Evolutionary conservation across 1,284 basidiomycete genomes (phyloP).

Genomic region (Ustilago xerochloae): DNA sequence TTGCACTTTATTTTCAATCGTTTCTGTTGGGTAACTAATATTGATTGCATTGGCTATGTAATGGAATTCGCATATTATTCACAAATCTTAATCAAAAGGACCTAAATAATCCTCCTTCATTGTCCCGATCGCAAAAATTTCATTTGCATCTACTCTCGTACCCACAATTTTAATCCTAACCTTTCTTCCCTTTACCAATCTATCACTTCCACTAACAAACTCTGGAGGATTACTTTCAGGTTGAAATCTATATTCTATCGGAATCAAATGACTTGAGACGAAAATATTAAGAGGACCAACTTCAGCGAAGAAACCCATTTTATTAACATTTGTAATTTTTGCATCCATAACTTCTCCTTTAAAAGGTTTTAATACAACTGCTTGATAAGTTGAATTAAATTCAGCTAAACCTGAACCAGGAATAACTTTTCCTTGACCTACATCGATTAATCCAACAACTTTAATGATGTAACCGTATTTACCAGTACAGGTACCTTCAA

Average conservation of each 20-base stretch:
- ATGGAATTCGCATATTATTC: background rate
- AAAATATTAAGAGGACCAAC: constrained; percentile 78
- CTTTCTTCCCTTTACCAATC: constrained; percentile 83
- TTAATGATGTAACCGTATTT: constrained; percentile 93
- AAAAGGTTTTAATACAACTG: constrained; percentile 73
- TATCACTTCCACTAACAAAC: constrained; percentile 57
- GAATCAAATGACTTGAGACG: constrained; percentile 86
- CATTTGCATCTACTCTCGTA: constrained; percentile 94
- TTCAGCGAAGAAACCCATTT: constrained; percentile 99
- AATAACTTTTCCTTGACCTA: constrained; percentile 76
- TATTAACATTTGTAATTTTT: constrained; percentile 93
- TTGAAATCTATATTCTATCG: constrained; percentile 72
- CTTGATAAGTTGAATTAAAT: constrained; percentile 72
- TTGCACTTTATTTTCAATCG: background rate
- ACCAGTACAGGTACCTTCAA: constrained; percentile 96
- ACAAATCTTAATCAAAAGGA: constrained; percentile 53
- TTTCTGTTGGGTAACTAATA: background rate
- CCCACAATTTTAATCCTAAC: constrained; percentile 96
- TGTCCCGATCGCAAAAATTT: constrained; percentile 74
- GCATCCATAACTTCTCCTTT: constrained; percentile 99
- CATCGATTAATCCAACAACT: constrained; percentile 76
- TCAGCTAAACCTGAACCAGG: constrained; percentile 93
- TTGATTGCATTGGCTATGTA: background rate
- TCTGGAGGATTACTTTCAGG: constrained; percentile 67
- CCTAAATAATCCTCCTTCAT: constrained; percentile 68